Conservation (phyloP, 73 alveolate species). For the Tetrahymena thermophila region DNA sequence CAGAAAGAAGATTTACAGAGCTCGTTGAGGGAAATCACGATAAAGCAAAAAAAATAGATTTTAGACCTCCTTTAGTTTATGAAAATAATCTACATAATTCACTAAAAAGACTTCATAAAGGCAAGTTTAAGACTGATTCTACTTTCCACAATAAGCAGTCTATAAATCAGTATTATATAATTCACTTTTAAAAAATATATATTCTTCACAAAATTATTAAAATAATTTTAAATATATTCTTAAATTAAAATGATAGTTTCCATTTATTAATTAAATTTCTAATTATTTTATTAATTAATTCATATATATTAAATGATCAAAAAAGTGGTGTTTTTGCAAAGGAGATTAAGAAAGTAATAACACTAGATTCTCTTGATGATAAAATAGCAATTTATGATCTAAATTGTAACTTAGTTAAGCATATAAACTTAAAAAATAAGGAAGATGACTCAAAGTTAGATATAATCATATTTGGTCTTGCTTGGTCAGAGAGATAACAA, state of each 20-base stretch:
- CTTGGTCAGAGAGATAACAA: constrained; percentile 42
- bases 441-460: constrained; percentile 2
- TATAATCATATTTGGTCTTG: constrained; percentile 17
- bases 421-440: neutral
- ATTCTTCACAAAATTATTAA: neutral
- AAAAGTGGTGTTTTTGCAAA: neutral
- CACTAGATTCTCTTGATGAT: neutral
- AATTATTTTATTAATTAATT: no score
- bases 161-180: neutral
- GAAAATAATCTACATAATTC: neutral
- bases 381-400: neutral
- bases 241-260: no score
- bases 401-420: neutral
- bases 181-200: neutral
- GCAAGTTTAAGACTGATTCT: neutral
- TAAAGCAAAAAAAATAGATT: neutral
- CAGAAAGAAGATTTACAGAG: neutral
- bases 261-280: no score
- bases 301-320: no score
- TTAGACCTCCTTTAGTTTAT: neutral
- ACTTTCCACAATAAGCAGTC: neutral
- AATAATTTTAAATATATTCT: no score
- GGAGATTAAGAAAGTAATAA: neutral
- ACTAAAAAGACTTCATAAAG: neutral
- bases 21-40: neutral